phyloP scores from a whole-genome alignment of 257 asterid species.

The Nicotiana knightiana region DNA sequence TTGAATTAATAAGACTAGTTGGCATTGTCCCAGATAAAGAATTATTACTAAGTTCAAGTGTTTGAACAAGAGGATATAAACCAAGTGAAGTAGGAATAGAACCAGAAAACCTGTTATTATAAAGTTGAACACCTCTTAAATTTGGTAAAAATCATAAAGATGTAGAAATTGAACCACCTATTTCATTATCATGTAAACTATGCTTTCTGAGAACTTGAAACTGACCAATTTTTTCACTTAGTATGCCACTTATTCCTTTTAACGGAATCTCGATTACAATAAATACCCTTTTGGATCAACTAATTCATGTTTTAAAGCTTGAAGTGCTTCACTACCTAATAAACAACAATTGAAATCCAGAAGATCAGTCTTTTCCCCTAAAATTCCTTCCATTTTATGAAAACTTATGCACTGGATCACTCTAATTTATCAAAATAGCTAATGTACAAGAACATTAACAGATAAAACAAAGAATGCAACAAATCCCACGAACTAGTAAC shows the following conservation, averaged over 20 bases:
- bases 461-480: not conserved
- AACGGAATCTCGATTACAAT: too few relatives aligned
- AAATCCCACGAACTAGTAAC: not conserved
- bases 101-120: constrained; percentile 58
- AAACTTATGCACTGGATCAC: not conserved
- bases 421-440: not conserved
- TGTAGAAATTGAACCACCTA: constrained; percentile 55
- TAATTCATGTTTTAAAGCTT: too few relatives aligned
- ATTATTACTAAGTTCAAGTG: constrained; percentile 73
- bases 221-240: too few relatives aligned
- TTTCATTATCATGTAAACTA: too few relatives aligned
- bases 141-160: constrained; percentile 65
- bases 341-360: too few relatives aligned
- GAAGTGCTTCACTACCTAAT: too few relatives aligned
- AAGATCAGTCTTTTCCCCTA: not conserved
- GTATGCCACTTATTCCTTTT: too few relatives aligned
- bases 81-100: constrained; percentile 78
- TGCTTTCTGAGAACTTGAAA: too few relatives aligned
- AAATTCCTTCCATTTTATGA: not conserved
- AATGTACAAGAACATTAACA: not conserved
- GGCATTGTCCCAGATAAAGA: constrained; percentile 66
- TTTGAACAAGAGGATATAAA: constrained; percentile 58
- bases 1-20: constrained; percentile 45
- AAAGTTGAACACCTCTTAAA: constrained; percentile 81
- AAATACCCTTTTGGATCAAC: too few relatives aligned